Percentiles rank a stretch among this genome's conserved stretches.
phyloP scores from a whole-genome alignment of 192 early-diverging fungal genomes.

The Cladochytrium replicatum region DNA sequence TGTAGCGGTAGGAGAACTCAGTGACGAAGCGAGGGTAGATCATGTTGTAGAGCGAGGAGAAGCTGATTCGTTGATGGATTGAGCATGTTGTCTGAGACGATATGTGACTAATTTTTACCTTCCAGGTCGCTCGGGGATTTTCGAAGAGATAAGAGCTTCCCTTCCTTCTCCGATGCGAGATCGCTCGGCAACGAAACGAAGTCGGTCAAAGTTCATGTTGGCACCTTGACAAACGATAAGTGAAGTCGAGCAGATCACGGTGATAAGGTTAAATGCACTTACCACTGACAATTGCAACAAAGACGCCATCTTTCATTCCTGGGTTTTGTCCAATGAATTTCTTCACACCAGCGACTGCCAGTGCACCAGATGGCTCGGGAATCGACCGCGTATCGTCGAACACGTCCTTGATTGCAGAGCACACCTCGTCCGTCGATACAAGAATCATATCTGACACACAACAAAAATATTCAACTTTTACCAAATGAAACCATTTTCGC shows the following conservation, averaged over 20 bases:
- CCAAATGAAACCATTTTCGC: background rate
- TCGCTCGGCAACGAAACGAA: conserved; percentile 42
- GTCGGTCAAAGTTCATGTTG: conserved; percentile 49
- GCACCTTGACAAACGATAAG: conserved; percentile 20
- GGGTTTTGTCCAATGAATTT: conserved; percentile 34
- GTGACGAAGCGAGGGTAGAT: conserved; percentile 33
- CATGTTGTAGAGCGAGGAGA: conserved; percentile 27
- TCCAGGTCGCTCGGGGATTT: conserved; percentile 37
- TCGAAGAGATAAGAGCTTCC: conserved; percentile 26
- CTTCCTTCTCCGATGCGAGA: conserved; percentile 30
- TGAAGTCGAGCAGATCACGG: background rate
- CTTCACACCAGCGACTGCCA: conserved; percentile 38
- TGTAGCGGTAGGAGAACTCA: conserved; percentile 38
- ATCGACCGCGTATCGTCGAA: conserved; percentile 36
- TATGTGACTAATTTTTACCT: conserved; percentile 8
- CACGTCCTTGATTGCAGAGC: conserved; percentile 26
- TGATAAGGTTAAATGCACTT: no score
- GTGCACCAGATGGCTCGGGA: conserved; percentile 43
- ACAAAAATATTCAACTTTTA: background rate
- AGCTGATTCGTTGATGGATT: background rate
- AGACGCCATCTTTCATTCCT: conserved; percentile 25
- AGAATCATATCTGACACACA: conserved; percentile 29
- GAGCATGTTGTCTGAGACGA: conserved; percentile 4
- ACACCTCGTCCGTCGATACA: conserved; percentile 40
- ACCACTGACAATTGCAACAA: conserved; percentile 29